A percentile compares a stretch with the other conserved stretches of the same genome.
These are phyloP conservation scores for Ramichloridium luteum DNA, from an alignment of 2,329 filamentous ascomycete genomes.

Conservation along the genomic window DNA sequence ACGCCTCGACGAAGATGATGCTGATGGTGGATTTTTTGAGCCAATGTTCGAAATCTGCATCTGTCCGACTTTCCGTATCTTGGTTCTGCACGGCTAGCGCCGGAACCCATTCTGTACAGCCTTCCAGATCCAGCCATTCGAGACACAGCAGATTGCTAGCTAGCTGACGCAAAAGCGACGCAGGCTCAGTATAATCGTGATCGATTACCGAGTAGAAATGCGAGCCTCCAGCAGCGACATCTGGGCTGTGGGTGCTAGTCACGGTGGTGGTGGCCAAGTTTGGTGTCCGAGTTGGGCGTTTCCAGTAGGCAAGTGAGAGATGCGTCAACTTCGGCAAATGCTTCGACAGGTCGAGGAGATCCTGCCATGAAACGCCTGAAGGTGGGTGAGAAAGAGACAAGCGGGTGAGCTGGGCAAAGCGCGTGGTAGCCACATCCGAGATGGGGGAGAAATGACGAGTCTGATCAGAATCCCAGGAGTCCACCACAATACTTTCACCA, in stretches of 20 bases:
- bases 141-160: slow-evolving; percentile 45
- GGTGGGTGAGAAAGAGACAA: slow-evolving; percentile 46
- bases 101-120: slow-evolving; percentile 43
- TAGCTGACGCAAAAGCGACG: slow-evolving; percentile 43
- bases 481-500: slow-evolving; percentile 22
- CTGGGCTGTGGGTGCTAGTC: slow-evolving; percentile 27
- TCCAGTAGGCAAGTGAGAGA: slow-evolving; percentile 52
- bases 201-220: slow-evolving; percentile 42
- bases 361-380: slow-evolving; percentile 40
- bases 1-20: slow-evolving; percentile 29
- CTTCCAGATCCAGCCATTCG: slow-evolving; percentile 50
- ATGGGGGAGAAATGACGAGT: neutral
- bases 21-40: slow-evolving; percentile 14
- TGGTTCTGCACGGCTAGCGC: slow-evolving; percentile 29
- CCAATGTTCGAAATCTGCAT: slow-evolving; percentile 6
- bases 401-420: slow-evolving; percentile 43
- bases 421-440: slow-evolving; percentile 16
- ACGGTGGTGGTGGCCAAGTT: slow-evolving; percentile 38
- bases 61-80: neutral
- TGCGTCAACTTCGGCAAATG: slow-evolving; percentile 47
- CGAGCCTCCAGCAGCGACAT: slow-evolving; percentile 38
- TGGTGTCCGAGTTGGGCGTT: slow-evolving; percentile 44
- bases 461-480: slow-evolving; percentile 36
- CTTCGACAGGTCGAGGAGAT: slow-evolving; percentile 41
- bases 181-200: slow-evolving; percentile 44